Evolutionary conservation across 768 basidiomycete genomes (phyloP).

Genomic region (Russula brevipes): DNA sequence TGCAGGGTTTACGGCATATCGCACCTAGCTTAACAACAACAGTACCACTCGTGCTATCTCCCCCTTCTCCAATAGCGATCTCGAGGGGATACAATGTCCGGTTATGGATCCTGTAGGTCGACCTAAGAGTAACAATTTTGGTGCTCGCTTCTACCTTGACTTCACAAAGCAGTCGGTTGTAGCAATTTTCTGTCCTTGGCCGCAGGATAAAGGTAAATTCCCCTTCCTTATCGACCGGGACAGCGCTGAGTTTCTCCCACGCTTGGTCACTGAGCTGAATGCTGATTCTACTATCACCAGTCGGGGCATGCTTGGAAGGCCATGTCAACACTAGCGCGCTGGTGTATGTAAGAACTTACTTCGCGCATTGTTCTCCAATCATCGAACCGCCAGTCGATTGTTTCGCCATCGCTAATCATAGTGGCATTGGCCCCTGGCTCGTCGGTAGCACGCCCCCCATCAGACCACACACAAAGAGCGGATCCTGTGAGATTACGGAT

Average conservation of each 20-base stretch:
- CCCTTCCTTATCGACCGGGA: constrained; percentile 92
- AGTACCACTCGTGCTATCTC: constrained; percentile 73
- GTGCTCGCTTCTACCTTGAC: constrained; percentile 87
- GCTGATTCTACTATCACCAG: constrained; percentile 79
- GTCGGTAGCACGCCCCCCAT: constrained; percentile 51
- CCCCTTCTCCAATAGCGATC: constrained; percentile 80
- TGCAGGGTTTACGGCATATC: not conserved
- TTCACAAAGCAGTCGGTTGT: constrained; percentile 81
- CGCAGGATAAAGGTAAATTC: constrained; percentile 85
- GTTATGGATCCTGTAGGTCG: constrained; percentile 89
- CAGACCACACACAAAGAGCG: constrained; percentile 81
- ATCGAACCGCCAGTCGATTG: constrained; percentile 93
- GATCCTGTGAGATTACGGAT: constrained; percentile 89
- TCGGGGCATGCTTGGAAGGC: constrained; percentile 37
- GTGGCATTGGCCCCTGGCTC: constrained; percentile 47
- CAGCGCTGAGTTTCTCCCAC: constrained; percentile 84
- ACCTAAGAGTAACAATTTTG: constrained; percentile 90
- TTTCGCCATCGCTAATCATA: constrained; percentile 67
- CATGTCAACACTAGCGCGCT: not conserved
- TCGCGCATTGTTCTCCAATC: constrained; percentile 94
- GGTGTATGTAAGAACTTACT: constrained; percentile 39
- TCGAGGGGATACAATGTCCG: constrained; percentile 88
- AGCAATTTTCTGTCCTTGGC: constrained; percentile 67
- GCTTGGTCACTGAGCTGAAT: constrained; percentile 77
- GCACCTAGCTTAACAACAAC: constrained; percentile 66